These are phyloP conservation scores for Sporothrix curviconia DNA, from an alignment of 2,329 filamentous ascomycete species.

Conservation along the genomic window DNA sequence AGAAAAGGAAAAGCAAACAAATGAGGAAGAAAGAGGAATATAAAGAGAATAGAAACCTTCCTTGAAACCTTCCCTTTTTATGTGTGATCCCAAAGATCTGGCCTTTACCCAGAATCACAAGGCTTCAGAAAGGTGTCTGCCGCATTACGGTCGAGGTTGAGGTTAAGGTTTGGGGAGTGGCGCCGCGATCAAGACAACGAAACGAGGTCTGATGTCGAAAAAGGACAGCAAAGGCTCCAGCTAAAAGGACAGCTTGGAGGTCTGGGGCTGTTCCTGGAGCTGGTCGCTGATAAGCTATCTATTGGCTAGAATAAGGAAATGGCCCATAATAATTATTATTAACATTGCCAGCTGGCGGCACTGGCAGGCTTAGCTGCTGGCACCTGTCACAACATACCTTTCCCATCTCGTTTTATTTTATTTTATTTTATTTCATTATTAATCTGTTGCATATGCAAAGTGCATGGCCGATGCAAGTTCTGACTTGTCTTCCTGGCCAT, in stretches of 20 bases:
- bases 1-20: too few species aligned
- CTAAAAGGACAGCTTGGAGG: conserved; percentile 15
- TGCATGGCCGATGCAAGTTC: too few species aligned
- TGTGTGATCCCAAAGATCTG: conserved; percentile 8
- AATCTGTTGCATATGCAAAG: too few species aligned
- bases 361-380: too few species aligned
- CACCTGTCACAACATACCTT: too few species aligned
- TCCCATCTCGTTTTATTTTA: too few species aligned
- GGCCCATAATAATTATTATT: too few species aligned
- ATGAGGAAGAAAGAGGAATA: background rate
- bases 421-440: too few species aligned
- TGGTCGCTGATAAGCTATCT: conserved; percentile 13
- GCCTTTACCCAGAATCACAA: background rate
- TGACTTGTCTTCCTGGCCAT: too few species aligned
- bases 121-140: background rate
- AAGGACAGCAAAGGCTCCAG: background rate
- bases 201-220: conserved; percentile 8
- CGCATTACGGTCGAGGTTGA: background rate
- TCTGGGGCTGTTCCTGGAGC: conserved; percentile 12
- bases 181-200: background rate
- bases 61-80: too few species aligned
- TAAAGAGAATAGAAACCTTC: background rate
- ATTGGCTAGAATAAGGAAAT: conserved; percentile 16
- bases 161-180: background rate
- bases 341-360: too few species aligned